Evolutionary conservation across 139 green algal species (phyloP).

Genomic region (Edaphochlamys debaryana): DNA sequence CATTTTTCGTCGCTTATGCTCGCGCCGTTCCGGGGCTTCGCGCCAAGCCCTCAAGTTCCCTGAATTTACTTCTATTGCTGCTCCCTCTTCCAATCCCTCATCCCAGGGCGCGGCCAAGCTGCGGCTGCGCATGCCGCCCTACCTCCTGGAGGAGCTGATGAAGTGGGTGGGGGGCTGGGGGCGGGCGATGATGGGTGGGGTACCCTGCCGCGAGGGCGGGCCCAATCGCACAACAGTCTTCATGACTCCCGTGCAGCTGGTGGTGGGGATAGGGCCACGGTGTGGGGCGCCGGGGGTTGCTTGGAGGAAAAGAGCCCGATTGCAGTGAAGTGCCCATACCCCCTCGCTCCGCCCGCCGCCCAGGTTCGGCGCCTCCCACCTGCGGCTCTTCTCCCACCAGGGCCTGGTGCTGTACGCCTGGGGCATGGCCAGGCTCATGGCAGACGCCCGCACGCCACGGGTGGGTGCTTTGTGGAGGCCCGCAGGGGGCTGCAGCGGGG

Average conservation of each 20-base stretch:
- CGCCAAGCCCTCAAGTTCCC: too few relatives aligned
- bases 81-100: background rate
- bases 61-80: too few relatives aligned
- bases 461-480: background rate
- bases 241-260: too few relatives aligned
- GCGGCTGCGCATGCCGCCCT: background rate
- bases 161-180: background rate
- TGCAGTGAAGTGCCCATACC: background rate
- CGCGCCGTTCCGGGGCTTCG: too few relatives aligned
- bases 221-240: too few relatives aligned
- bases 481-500: too few relatives aligned
- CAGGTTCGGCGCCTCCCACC: conserved; percentile 30
- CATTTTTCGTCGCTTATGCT: too few relatives aligned
- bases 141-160: conserved; percentile 15
- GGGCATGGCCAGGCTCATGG: conserved; percentile 16
- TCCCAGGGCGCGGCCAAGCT: conserved; percentile 14
- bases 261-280: too few relatives aligned
- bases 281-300: too few relatives aligned
- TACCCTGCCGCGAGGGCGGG: too few relatives aligned
- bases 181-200: background rate
- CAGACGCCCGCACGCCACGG: background rate
- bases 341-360: background rate
- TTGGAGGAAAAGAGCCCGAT: too few relatives aligned
- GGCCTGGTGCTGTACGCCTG: conserved; percentile 33
- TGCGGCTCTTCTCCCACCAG: conserved; percentile 17